A percentile compares a stretch with the other conserved stretches of the same genome.
Conservation (phyloP, 2,329 filamentous ascomycete genomes). For the Trichoderma sp. region DNA sequence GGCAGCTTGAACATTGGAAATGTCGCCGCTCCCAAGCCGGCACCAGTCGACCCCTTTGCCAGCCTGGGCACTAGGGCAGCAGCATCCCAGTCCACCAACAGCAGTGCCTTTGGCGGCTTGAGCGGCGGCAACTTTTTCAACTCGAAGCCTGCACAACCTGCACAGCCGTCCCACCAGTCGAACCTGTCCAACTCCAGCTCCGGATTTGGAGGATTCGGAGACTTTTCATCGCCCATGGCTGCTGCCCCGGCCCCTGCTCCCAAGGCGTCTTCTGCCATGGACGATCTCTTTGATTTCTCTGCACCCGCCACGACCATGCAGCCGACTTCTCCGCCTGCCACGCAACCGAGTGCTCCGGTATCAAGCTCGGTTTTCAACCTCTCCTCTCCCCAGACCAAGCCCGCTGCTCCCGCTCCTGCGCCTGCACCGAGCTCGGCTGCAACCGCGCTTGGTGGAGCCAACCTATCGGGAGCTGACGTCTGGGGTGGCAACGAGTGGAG, state of each 20-base stretch:
- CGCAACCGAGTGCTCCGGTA: slow-evolving; percentile 44
- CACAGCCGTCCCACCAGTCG: slow-evolving; percentile 57
- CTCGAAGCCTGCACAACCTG: slow-evolving; percentile 66
- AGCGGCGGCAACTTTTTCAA: slow-evolving; percentile 86
- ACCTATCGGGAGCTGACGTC: slow-evolving; percentile 63
- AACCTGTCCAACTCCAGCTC: slow-evolving; percentile 59
- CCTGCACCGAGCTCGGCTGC: slow-evolving; percentile 37
- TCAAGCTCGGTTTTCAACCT: slow-evolving; percentile 79
- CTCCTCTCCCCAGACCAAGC: slow-evolving; percentile 55
- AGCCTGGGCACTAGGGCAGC: slow-evolving; percentile 48
- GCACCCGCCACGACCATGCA: slow-evolving; percentile 51
- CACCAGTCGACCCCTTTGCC: slow-evolving; percentile 59
- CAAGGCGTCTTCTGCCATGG: slow-evolving; percentile 60
- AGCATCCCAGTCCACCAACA: slow-evolving; percentile 37
- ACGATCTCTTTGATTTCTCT: slow-evolving; percentile 80
- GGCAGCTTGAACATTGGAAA: slow-evolving; percentile 49
- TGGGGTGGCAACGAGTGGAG: slow-evolving; percentile 88
- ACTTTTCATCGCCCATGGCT: slow-evolving; percentile 54
- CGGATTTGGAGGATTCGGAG: slow-evolving; percentile 68
- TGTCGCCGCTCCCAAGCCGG: slow-evolving; percentile 46
- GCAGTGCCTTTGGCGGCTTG: slow-evolving; percentile 51
- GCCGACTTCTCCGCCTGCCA: slow-evolving; percentile 47
- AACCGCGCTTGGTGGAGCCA: slow-evolving; percentile 43
- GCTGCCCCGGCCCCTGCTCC: slow-evolving; percentile 36
- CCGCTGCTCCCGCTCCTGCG: slow-evolving; percentile 38